A percentile compares a stretch with the other conserved stretches of the same genome.
These are phyloP conservation scores for Hypoxylon sp. DNA, from an alignment of 2,329 filamentous ascomycete genomes.

Conservation along the genomic window DNA sequence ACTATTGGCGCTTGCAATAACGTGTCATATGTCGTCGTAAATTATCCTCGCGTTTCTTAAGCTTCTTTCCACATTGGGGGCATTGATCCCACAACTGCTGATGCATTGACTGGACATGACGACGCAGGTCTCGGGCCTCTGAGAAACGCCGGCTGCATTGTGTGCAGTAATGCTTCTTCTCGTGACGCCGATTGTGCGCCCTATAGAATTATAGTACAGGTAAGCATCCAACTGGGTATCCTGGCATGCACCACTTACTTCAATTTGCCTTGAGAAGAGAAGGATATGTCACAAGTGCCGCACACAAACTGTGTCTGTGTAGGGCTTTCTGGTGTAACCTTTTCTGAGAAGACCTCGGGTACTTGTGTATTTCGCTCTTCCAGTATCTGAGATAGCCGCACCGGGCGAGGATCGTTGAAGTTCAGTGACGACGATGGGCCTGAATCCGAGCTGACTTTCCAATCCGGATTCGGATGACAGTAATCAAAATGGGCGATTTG, in stretches of 20 bases:
- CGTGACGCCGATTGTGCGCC: conserved; percentile 23
- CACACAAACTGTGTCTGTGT: conserved; percentile 6
- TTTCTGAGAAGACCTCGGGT: neutral
- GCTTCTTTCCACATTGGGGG: conserved; percentile 22
- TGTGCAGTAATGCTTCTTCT: conserved; percentile 26
- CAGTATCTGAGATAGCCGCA: neutral
- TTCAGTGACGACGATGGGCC: conserved; percentile 12
- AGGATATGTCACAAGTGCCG: neutral
- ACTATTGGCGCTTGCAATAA: conserved; percentile 28
- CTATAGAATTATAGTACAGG: conserved; percentile 4
- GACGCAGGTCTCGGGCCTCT: conserved; percentile 29
- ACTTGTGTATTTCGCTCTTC: conserved; percentile 10
- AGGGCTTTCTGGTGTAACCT: neutral
- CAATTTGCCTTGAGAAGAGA: conserved; percentile 23
- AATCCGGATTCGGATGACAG: neutral
- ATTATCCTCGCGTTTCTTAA: conserved; percentile 35
- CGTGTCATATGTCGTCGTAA: conserved; percentile 32
- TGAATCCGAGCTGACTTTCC: conserved; percentile 1
- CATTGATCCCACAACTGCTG: conserved; percentile 23
- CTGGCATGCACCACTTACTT: conserved; percentile 13
- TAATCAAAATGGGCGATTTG: conserved; percentile 3
- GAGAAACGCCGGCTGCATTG: conserved; percentile 31
- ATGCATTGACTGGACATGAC: conserved; percentile 35
- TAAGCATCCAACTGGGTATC: neutral
- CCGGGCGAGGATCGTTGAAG: neutral